Percentiles rank a stretch among this genome's conserved stretches.
Conservation (phyloP, 208 protist species). For the Wallacemonas sp. region DNA sequence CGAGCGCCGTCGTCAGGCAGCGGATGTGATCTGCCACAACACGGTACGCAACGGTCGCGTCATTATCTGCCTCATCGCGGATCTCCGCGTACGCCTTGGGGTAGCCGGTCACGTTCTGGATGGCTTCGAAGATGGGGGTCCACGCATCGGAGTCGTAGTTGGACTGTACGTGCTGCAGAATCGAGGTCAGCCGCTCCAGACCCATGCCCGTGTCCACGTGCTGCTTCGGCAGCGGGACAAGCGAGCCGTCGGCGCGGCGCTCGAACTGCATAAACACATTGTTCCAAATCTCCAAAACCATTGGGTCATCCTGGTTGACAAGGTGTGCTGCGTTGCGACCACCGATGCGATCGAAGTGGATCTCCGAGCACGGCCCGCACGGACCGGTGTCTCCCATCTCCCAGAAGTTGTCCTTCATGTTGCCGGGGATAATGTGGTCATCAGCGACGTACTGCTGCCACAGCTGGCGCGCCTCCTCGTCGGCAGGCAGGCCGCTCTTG, state of each 20-base stretch:
- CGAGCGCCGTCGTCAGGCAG: slow-evolving; percentile 96
- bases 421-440: slow-evolving; percentile 89
- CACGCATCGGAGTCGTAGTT: slow-evolving; percentile 99
- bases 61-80: slow-evolving; percentile 74
- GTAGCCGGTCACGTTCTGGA: slow-evolving; percentile 94
- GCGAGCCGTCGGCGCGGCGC: slow-evolving; percentile 85
- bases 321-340: slow-evolving; percentile 94
- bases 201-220: slow-evolving; percentile 99
- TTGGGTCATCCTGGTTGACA: slow-evolving; percentile 99
- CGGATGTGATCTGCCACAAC: slow-evolving; percentile 99
- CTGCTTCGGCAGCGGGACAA: slow-evolving; percentile 88
- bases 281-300: slow-evolving; percentile 99
- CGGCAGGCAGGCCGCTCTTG: slow-evolving; percentile 85
- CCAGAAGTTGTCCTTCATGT: slow-evolving; percentile 99
- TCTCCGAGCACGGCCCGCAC: slow-evolving; percentile 98
- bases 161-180: slow-evolving; percentile 96
- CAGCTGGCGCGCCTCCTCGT: slow-evolving; percentile 92
- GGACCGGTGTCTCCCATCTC: slow-evolving; percentile 99
- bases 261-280: slow-evolving; percentile 99
- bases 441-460: slow-evolving; percentile 94
- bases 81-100: slow-evolving; percentile 84
- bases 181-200: slow-evolving; percentile 96
- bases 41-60: slow-evolving; percentile 96
- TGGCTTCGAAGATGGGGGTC: slow-evolving; percentile 95
- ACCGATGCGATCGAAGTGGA: slow-evolving; percentile 98